A percentile compares a stretch with the other conserved stretches of the same genome.
These are phyloP conservation scores for Rhodotorula sp. DNA, from an alignment of 1,284 basidiomycete genomes.

Conservation along the genomic window DNA sequence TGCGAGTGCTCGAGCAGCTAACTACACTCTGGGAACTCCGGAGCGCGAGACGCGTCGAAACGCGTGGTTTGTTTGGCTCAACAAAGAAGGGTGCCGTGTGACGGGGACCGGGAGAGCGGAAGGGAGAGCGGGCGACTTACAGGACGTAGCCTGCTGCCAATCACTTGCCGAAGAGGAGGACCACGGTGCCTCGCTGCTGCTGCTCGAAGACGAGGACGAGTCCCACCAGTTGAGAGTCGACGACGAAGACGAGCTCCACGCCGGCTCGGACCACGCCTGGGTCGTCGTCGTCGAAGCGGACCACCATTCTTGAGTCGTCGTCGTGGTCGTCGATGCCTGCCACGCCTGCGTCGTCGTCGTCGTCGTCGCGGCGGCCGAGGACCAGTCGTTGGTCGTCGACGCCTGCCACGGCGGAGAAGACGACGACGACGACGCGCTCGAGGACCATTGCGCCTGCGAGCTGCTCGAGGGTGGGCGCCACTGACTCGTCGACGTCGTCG, in stretches of 20 bases:
- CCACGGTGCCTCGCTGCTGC: not conserved
- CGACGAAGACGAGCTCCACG: slow-evolving; percentile 3
- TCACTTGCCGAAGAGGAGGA: not conserved
- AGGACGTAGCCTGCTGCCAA: not conserved
- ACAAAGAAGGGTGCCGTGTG: not conserved
- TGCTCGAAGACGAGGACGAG: not conserved
- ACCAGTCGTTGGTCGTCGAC: not conserved
- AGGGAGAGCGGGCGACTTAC: not conserved
- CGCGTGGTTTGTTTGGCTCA: not conserved
- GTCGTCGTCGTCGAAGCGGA: not conserved
- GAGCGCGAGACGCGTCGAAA: not conserved
- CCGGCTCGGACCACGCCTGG: not conserved
- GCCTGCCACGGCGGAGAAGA: not conserved
- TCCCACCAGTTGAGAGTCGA: slow-evolving; percentile 1
- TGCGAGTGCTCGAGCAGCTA: not conserved
- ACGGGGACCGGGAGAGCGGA: not conserved
- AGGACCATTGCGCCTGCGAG: not conserved
- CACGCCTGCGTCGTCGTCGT: not conserved
- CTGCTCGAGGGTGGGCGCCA: not conserved
- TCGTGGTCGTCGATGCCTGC: not conserved
- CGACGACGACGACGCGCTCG: not conserved
- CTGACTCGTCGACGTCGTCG: too few relatives aligned
- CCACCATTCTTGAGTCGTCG: not conserved
- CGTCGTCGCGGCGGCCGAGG: not conserved
- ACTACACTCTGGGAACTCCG: not conserved